Evolutionary conservation across 306 rosid genomes (phyloP), one percentile per base, ranked within the genome.

Genomic region (Citrullus mucosospermus): DNA sequence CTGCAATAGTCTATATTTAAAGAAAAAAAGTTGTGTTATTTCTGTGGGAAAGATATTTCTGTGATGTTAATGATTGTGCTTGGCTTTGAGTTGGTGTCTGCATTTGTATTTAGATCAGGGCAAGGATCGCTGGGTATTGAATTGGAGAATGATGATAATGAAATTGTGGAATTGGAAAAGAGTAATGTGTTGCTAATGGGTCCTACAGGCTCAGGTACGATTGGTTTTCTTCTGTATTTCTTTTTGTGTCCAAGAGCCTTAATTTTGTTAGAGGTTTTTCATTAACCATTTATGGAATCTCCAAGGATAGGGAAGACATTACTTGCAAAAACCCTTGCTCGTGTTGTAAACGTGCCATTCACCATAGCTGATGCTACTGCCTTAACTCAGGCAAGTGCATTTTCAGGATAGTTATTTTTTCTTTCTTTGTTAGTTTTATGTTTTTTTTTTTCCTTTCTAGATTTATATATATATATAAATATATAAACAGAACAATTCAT

Each of bases 241-340:
- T 68, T 46, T 36, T 55, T n/a, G 65, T 30, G 38, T 44, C 38
- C 18, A 3, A 14, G 60, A 73, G 77, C 61, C 60, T 73, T 73
- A 14, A 50, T 50, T 43, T 72, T 51, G 60, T 30, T 3, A 30
- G 77, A 73, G 56, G 10, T 73, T 73, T 73, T 73, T 73, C 61
- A 51, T 30, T 73, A 5, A 73, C 28, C 28, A 51, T 73, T 25
- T 51, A 48, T 48, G 60, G n/a, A 15, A 25, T 51, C 70, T 78
- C 74, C 53, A 84, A 82, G 79, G 78, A 84, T 81, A 88, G 96
- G 96, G 81, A 90, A 90, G 87, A 90, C 92, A 6, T 71, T 90
- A 81, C 96, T 90, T 53, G 96, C 96, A 46, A 90, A 90, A 90
- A 88, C 96, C 55, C 92, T 90, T 11, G 96, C 96, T 57, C 88